phyloP scores from a whole-genome alignment of 2,329 filamentous ascomycete species.

The Alternaria postmessia region DNA sequence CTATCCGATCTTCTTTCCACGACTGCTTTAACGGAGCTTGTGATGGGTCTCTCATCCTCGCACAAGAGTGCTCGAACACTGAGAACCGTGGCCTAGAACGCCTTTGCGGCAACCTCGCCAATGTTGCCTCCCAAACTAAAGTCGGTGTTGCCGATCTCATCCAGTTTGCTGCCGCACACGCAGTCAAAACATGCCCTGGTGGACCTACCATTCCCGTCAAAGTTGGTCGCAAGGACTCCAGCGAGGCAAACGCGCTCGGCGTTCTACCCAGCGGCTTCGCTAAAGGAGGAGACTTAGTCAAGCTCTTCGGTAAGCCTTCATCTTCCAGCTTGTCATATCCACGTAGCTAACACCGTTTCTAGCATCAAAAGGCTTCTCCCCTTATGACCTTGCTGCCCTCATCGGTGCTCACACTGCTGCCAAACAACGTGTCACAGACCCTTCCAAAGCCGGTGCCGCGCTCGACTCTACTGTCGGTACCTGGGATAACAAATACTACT shows the following conservation, averaged over 20 bases:
- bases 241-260: slow-evolving; percentile 27
- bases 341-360: not conserved
- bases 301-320: slow-evolving; percentile 38
- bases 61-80: slow-evolving; percentile 44
- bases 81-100: slow-evolving; percentile 56
- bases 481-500: slow-evolving; percentile 51
- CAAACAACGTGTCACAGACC: slow-evolving; percentile 39
- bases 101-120: slow-evolving; percentile 52
- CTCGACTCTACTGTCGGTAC: slow-evolving; percentile 48
- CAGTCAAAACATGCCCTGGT: slow-evolving; percentile 48
- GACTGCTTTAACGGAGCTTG: slow-evolving; percentile 50
- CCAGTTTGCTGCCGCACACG: slow-evolving; percentile 50
- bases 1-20: slow-evolving; percentile 47
- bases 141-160: slow-evolving; percentile 48
- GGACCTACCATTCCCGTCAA: slow-evolving; percentile 46
- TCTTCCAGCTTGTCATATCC: not conserved
- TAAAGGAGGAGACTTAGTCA: slow-evolving; percentile 30
- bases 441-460: slow-evolving; percentile 32
- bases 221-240: slow-evolving; percentile 45
- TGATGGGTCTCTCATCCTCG: slow-evolving; percentile 49
- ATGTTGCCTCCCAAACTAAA: slow-evolving; percentile 52
- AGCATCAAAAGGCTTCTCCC: slow-evolving; percentile 48
- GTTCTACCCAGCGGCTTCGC: slow-evolving; percentile 34
- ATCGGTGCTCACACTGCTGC: slow-evolving; percentile 50
- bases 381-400: slow-evolving; percentile 50